Base-by-base conservation (phyloP, 257 asterid species). In the Osmanthus fragrans region DNA sequence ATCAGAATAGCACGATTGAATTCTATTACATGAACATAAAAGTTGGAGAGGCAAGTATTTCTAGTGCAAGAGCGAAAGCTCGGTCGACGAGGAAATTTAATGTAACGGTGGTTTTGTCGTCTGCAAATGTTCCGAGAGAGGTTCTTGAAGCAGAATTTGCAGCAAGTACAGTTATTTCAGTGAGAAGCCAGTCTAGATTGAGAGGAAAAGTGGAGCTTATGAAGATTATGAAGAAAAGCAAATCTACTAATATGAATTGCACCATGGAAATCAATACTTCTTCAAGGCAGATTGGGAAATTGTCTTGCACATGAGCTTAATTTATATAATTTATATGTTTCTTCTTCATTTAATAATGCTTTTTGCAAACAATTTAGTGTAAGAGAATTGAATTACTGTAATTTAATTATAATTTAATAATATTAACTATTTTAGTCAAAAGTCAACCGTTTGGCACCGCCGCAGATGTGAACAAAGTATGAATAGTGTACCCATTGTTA, bases 151-250 rank as follows among this genome's bases (percentile, higher is more conserved):
- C 42, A 37, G 11, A 7, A 37, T 37, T 37, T 7, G 42, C 42
- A 37, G 11, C 0, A 0, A 7, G 42, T 37, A 1, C 42, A 37
- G 11, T 37, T 37, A 37, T 37, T 37, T 37, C 42, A 13, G 2
- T 77, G 76, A 74, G 80, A 15, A 82, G 82, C 72, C 72, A 23
- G 40, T 29, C 71, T 12, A 36, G 37, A 39, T 37, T 75, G 80
- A 80, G 76, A 3, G 87, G 84, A 13, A 81, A 76, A 68, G 82
- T 84, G 69, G 80, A 80, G 73, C 16, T 80, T 21, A 80, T 84
- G 73, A 80, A 65, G 27, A 33, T 80, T 8, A 65, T 81, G 78
- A 84, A 73, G 81, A 80, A 76, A 42, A 75, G 74, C 25, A 78
- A 60, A 70, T 27, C 73, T n/a, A 9, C 76, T 2, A 77, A 70